Evolutionary conservation across 78 protist genomes (phyloP), one percentile per base, ranked within the genome.

Genomic region (Dictyostelium purpureum): DNA sequence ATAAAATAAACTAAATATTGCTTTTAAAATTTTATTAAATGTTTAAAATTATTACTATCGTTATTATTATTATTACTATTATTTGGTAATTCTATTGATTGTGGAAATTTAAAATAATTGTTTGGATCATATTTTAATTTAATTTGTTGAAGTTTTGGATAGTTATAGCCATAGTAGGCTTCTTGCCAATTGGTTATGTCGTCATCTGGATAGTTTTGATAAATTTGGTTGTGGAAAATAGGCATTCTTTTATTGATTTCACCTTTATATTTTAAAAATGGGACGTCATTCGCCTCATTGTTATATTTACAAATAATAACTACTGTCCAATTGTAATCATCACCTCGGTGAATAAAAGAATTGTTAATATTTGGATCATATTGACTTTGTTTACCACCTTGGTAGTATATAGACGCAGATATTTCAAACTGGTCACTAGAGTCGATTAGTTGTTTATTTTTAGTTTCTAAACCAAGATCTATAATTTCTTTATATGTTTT

Each of bases 1-100:
- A n/a, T n/a, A n/a, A n/a, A n/a, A n/a, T n/a, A n/a, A n/a, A n/a
- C n/a, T n/a, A n/a, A n/a, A n/a, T n/a, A n/a, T n/a, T n/a, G n/a
- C n/a, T n/a, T n/a, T n/a, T n/a, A n/a, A n/a, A n/a, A n/a, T n/a
- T n/a, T n/a, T n/a, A n/a, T n/a, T n/a, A n/a, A n/a, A n/a, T n/a
- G n/a, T n/a, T n/a, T n/a, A n/a, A n/a, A n/a, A n/a, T 54, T 54
- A 12, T 54, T 54, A 54, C 5, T 54, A 54, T 54, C n/a, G 18
- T 19, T 56, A 1, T 56, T 24, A 26, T 26, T 56, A 10, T 56
- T 56, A 6, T 26, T 7, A 24, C 10, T 56, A 26, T 57, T 63
- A 37, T 63, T 63, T 63, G 71, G 71, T 63, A 63, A 63, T 63
- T 31, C 43, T 33, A 78, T 78, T 21, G 78, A 67, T 78, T 66